Conservation (phyloP, 352 stramenopile species). For the Phytophthora colocasiae region DNA sequence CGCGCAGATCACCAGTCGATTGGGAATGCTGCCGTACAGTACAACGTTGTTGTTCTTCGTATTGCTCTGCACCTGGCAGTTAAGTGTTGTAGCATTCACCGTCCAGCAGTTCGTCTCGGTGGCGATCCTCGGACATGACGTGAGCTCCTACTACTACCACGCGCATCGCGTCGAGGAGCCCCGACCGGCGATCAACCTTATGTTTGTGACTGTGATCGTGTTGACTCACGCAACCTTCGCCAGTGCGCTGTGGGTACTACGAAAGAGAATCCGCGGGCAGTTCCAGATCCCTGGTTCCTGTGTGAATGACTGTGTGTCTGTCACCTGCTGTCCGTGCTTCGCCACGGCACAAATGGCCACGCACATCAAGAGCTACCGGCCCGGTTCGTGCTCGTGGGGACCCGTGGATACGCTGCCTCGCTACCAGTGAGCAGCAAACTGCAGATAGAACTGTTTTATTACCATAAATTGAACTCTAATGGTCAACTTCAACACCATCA, state of each 20-base stretch:
- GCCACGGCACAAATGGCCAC: conserved; percentile 67
- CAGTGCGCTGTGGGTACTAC: conserved; percentile 45
- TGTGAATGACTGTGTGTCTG: conserved; percentile 39
- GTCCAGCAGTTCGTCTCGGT: conserved; percentile 33
- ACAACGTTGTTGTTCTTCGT: conserved; percentile 49
- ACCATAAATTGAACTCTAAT: no score
- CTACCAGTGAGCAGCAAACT: conserved; percentile 26
- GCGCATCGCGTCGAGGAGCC: conserved; percentile 33
- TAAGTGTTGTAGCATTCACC: conserved; percentile 13
- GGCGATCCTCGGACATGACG: conserved; percentile 21
- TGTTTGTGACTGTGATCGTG: conserved; percentile 27
- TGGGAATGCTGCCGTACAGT: conserved; percentile 53
- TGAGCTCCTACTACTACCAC: conserved; percentile 32
- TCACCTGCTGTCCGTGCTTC: conserved; percentile 57
- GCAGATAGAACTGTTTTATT: conserved; percentile 6
- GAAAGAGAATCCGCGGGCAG: conserved; percentile 40
- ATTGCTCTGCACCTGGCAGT: conserved; percentile 20
- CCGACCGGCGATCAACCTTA: conserved; percentile 23
- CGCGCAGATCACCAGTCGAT: conserved; percentile 56
- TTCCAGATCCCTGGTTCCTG: conserved; percentile 65
- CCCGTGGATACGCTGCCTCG: conserved; percentile 56
- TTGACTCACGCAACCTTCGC: conserved; percentile 31
- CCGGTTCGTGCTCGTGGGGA: conserved; percentile 56
- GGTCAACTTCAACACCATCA: conserved; percentile 22
- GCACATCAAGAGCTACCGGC: conserved; percentile 67